A percentile compares a stretch with the other conserved stretches of the same genome.
phyloP scores from a whole-genome alignment of 257 asterid genomes.

The Perilla frutescens region DNA sequence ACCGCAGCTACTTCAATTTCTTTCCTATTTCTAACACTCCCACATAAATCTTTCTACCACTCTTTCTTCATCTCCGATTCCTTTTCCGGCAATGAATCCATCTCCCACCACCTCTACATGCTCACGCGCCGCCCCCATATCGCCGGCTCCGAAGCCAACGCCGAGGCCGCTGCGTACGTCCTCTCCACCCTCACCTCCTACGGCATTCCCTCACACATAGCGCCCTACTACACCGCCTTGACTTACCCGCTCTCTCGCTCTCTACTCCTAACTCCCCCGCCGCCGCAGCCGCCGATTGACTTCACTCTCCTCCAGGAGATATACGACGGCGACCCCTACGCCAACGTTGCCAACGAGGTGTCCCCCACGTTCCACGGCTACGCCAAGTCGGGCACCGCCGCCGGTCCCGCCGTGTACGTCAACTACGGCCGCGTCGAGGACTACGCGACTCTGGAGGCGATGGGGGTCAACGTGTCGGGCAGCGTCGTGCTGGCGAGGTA shows the following conservation, averaged over 20 bases:
- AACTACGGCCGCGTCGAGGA: slow-evolving; percentile 83
- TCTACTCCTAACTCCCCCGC: slow-evolving; percentile 47
- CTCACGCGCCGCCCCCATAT: slow-evolving; percentile 81
- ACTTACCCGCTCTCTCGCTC: slow-evolving; percentile 76
- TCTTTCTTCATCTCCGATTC: slow-evolving; percentile 61
- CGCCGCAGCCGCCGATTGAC: slow-evolving; percentile 44
- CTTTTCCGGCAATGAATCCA: slow-evolving; percentile 55
- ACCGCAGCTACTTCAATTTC: slow-evolving; percentile 45
- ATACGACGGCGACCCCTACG: slow-evolving; percentile 66
- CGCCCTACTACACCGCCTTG: slow-evolving; percentile 61
- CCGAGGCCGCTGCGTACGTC: slow-evolving; percentile 77
- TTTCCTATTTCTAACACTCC: slow-evolving; percentile 38
- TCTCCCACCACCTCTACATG: slow-evolving; percentile 64
- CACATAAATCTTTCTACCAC: slow-evolving; percentile 60
- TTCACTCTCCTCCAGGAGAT: slow-evolving; percentile 63
- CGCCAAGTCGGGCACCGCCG: slow-evolving; percentile 76
- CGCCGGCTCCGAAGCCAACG: slow-evolving; percentile 82
- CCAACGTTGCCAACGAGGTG: slow-evolving; percentile 57
- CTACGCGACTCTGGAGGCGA: slow-evolving; percentile 44
- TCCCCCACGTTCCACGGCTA: slow-evolving; percentile 72
- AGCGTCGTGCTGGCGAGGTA: slow-evolving; percentile 70
- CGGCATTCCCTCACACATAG: slow-evolving; percentile 50
- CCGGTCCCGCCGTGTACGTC: slow-evolving; percentile 66
- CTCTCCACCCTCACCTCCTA: slow-evolving; percentile 64
- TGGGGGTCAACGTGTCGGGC: slow-evolving; percentile 74